Evolutionary conservation across 192 early-diverging fungal genomes (phyloP), one percentile per base, ranked within the genome.

Genomic region (Entophlyctis luteolus): DNA sequence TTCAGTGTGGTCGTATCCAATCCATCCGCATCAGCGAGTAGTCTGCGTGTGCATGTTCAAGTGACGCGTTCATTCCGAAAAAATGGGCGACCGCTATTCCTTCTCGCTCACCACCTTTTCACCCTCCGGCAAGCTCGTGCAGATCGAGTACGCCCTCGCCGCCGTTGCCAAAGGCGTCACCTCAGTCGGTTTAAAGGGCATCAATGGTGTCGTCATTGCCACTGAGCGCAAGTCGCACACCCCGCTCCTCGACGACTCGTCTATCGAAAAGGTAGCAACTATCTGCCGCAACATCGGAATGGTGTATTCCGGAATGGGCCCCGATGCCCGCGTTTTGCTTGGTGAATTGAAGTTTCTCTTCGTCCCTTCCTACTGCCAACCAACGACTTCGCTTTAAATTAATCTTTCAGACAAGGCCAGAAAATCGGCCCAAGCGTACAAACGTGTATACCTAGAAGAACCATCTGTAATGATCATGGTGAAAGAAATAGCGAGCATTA

Each of bases 51-150:
- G n/a, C n/a, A n/a, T n/a, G n/a, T n/a, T n/a, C n/a, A n/a, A n/a
- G n/a, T n/a, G n/a, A n/a, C n/a, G n/a, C n/a, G n/a, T n/a, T n/a
- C n/a, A n/a, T n/a, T n/a, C n/a, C n/a, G n/a, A n/a, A n/a, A n/a
- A 14, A 52, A 68, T 81, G 55, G 83, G 82, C 75, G 62, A 65
- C 62, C 81, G 88, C 70, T 95, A 95, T 71, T 91, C 91, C 54
- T 99, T 99, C 84, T 97, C 94, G 38, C 87, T 99, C 58, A 99
- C 96, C 22, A 99, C 96, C 39, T 99, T 99, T 85, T 93, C 94
- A 72, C 95, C 95, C 12, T 93, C 94, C n/a, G 96, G 96, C 62
- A 98, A 99, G 79, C 88, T 99, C 59, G 91, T 92, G 48, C 96
- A 99, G 82, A 99, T 99, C 73, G 96, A 98, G 77, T 88, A 99